Evolutionary conservation across 2,329 filamentous ascomycete genomes (phyloP).

Genomic region (Aspergillus sergii): DNA sequence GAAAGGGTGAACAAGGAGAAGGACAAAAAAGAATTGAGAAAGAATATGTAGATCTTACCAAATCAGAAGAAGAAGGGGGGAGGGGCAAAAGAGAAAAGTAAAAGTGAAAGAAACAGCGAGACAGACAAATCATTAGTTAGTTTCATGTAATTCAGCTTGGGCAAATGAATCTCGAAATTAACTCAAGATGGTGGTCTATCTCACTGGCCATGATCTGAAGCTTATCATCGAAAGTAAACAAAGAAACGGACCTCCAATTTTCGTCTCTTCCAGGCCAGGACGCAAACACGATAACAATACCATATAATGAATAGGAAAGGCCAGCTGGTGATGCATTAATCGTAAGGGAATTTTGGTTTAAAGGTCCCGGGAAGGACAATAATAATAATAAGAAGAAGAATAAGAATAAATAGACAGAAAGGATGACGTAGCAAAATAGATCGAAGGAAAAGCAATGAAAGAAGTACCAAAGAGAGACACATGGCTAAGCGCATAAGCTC

Average conservation of each 20-base stretch:
- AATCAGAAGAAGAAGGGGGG: background rate
- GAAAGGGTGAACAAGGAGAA: slow-evolving; percentile 12
- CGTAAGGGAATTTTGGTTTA: background rate
- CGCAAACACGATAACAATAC: background rate
- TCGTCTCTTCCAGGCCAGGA: background rate
- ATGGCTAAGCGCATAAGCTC: slow-evolving; percentile 36
- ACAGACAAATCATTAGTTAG: background rate
- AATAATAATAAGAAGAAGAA: background rate
- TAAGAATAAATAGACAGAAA: slow-evolving; percentile 23
- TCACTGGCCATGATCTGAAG: background rate
- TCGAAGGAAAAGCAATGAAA: slow-evolving; percentile 28
- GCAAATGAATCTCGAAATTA: background rate
- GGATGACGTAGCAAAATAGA: slow-evolving; percentile 22
- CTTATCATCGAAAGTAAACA: background rate
- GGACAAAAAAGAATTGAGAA: background rate
- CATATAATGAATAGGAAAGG: background rate
- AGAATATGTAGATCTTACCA: background rate
- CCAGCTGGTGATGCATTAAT: background rate
- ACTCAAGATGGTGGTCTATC: background rate
- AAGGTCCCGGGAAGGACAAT: background rate
- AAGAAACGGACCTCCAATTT: background rate
- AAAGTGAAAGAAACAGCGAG: slow-evolving; percentile 2
- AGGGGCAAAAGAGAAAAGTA: background rate
- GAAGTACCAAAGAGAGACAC: background rate
- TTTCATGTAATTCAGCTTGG: slow-evolving; percentile 6